These are phyloP conservation scores for Bisporella sp. DNA, from an alignment of 2,329 filamentous ascomycete genomes.

Conservation along the genomic window DNA sequence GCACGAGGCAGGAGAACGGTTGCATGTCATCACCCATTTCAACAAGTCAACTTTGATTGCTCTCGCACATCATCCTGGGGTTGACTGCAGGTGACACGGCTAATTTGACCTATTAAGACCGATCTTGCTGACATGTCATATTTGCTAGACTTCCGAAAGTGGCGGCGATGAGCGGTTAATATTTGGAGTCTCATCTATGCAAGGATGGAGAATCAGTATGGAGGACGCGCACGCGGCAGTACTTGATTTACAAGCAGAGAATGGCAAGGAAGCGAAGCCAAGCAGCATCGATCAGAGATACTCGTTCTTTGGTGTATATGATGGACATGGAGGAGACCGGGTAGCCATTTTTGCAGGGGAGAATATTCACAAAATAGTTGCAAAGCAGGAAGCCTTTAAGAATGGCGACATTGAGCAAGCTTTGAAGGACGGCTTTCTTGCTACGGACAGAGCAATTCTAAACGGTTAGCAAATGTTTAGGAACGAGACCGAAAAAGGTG, in stretches of 20 bases:
- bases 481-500: not conserved
- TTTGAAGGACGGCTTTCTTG: conserved; percentile 93
- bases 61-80: not conserved
- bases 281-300: conserved; percentile 63
- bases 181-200: conserved; percentile 97
- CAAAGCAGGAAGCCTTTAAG: conserved; percentile 92
- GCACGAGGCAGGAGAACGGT: too few relatives aligned
- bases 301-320: conserved; percentile 96
- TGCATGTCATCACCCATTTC: too few relatives aligned
- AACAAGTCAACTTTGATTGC: too few relatives aligned
- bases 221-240: conserved; percentile 90
- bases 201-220: conserved; percentile 99
- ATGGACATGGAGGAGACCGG: conserved; percentile 95
- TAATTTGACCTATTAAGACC: too few relatives aligned
- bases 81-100: not conserved
- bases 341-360: conserved; percentile 90
- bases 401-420: conserved; percentile 89
- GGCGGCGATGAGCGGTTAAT: conserved; percentile 89
- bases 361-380: conserved; percentile 87
- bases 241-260: conserved; percentile 70
- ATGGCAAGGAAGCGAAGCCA: conserved; percentile 44
- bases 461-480: conserved; percentile 57
- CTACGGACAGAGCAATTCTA: conserved; percentile 90
- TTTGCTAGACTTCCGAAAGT: conserved; percentile 68
- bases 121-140: not conserved